phyloP scores from a whole-genome alignment of 164 flowering plant genomes.

The Paratinospora sagittata region DNA sequence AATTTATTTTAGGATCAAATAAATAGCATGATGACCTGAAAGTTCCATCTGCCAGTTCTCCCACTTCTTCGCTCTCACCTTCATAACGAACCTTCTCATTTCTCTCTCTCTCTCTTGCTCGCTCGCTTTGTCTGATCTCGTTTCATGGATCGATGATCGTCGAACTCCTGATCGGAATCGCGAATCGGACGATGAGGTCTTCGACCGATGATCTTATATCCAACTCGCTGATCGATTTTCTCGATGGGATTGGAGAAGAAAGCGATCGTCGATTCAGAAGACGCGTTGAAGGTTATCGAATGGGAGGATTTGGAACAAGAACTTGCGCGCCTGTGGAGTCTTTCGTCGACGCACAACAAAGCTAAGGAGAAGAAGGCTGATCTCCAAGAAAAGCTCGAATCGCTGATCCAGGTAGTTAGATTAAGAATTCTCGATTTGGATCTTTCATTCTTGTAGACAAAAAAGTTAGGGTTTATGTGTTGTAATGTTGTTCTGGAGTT shows the following conservation, averaged over 20 bases:
- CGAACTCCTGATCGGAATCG: no score
- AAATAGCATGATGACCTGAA: no score
- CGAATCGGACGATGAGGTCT: no score
- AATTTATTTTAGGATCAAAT: no score
- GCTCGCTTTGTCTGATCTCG: background rate
- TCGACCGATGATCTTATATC: conserved; percentile 20
- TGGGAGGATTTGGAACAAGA: conserved; percentile 93
- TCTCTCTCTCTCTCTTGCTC: conserved; percentile 8
- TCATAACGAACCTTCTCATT: no score
- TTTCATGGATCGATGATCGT: no score
- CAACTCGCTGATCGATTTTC: conserved; percentile 5
- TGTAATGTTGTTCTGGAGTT: background rate
- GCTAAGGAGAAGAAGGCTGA: no score
- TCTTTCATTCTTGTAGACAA: background rate
- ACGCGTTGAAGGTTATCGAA: conserved; percentile 38
- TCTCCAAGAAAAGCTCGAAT: no score
- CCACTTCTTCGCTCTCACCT: background rate
- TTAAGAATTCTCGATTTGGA: background rate
- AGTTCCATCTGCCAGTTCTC: no score
- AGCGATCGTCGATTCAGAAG: no score
- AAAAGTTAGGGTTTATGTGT: conserved; percentile 8
- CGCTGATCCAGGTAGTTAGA: conserved; percentile 51
- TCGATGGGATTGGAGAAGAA: conserved; percentile 17
- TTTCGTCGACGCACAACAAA: no score
- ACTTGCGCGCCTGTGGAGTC: conserved; percentile 68